Base-by-base conservation (phyloP, 441 rosid genomes). In the Eutrema salsugineum region DNA sequence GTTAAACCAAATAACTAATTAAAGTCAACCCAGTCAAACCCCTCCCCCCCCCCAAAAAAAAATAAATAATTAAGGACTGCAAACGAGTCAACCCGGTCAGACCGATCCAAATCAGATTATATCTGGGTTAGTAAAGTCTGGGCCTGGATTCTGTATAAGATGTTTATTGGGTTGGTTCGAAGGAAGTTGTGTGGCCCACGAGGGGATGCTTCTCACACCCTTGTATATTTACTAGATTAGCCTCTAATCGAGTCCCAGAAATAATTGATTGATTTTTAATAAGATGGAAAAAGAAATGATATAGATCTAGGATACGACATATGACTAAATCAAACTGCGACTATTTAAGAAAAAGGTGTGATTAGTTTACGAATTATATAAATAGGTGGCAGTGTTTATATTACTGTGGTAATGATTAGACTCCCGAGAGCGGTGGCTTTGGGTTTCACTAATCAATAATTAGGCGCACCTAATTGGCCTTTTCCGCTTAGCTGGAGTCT, bases 381-480 rank as follows among this genome's bases (percentile, higher is more conserved):
- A 11, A 15, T 22, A 22, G 24, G 11, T 16, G 27, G 38, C 10
- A 54, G 32, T 22, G 50, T 47, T 72, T 17, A 64, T 64, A 72
- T 17, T 16, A 36, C 56, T 47, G 28, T 44, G 7, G 3, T 36
- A 16, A 72, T 56, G 77, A 73, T 38, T 55, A 64, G 77, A 64
- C 70, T 46, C 58, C 70, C 77, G 24, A 33, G 48, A 63, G 9
- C 49, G 58, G 42, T 46, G 65, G 77, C 71, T 64, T 72, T 64
- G 65, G 65, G 58, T 40, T 50, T 20, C 70, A 16, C 44, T 63
- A 72, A 72, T 17, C 64, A 72, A 63, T 72, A 64, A 64, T 72
- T 65, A 56, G 77, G 77, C 77, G 66, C 71, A 65, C 77, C 66
- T 65, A 73, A 65, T 57, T 73, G 43, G 60, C 77, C 39, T 65